Evolutionary conservation across 2,329 filamentous ascomycete species (phyloP), one percentile per base, ranked within the genome.

Genomic region (Arthrocladium fulminans): DNA sequence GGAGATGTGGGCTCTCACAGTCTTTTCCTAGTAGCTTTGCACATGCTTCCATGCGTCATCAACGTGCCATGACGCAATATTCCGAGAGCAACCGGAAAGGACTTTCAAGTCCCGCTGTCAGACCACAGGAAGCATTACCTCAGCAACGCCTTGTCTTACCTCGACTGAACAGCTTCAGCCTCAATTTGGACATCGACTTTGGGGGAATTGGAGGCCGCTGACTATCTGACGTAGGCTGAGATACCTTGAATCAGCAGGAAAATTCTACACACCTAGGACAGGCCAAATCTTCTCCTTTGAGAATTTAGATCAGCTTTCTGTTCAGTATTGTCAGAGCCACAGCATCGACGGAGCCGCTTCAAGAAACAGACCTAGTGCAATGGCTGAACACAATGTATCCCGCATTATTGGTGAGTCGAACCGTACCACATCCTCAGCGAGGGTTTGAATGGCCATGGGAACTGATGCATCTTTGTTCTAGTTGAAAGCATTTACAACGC

Each of bases 401-500:
- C 17, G 39, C 13, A 39, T 47, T 24, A 47, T 47, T 20, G 32
- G 32, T 35, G n/a, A 35, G 32, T 35, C n/a, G 32, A 8, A 9
- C n/a, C 6, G 6, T 35, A 15, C 32, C n/a, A 5, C n/a, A 35
- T n/a, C 6, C 13, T 8, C 10, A 35, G 32, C 32, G 32, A 35
- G 17, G 13, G 10, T n/a, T 29, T 7, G 27, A 29, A 13, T 7
- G 27, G 13, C 27, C 7, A 13, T 13, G 13, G 13, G 7, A 29
- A 13, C 27, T 58, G 34, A n/a, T n/a, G n/a, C n/a, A n/a, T n/a
- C n/a, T n/a, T n/a, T n/a, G n/a, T n/a, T n/a, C 6, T 15, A 35
- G 52, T 59, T 45, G 50, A 59, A 50, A 57, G 54, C 47, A 40
- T 59, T 3, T 54, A 65, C 59, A 63, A 67, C 56, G 71, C 71